Conservation (phyloP, 805 yeast species). For the Tetrapisispora fleetii region DNA sequence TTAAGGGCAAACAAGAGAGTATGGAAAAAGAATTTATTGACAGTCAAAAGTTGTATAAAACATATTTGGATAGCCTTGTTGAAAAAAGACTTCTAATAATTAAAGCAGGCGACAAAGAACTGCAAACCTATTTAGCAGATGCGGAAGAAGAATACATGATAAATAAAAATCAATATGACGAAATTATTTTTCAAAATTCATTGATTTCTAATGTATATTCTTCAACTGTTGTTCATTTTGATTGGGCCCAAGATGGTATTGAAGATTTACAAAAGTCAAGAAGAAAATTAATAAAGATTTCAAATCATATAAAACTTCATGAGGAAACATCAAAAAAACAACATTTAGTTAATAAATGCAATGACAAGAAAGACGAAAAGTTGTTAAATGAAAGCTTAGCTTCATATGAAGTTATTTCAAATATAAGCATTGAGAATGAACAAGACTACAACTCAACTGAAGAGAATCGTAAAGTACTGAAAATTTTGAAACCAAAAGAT, state of each 20-base stretch:
- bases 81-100: conserved; percentile 33
- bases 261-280: conserved; percentile 66
- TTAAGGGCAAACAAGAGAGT: conserved; percentile 10
- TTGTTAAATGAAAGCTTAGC: conserved; percentile 9
- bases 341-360: neutral
- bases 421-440: conserved; percentile 28
- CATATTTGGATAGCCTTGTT: conserved; percentile 26
- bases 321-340: neutral
- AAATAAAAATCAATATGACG: conserved; percentile 38
- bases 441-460: conserved; percentile 36
- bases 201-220: conserved; percentile 37
- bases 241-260: conserved; percentile 51
- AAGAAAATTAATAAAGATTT: conserved; percentile 33
- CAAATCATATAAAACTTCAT: neutral
- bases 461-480: conserved; percentile 61
- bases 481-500: conserved; percentile 63
- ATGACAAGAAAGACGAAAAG: conserved; percentile 7
- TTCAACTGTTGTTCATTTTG: conserved; percentile 14
- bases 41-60: conserved; percentile 5
- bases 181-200: conserved; percentile 38
- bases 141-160: conserved; percentile 33
- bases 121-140: conserved; percentile 52
- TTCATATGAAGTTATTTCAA: conserved; percentile 40
- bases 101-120: conserved; percentile 38
- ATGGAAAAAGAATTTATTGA: conserved; percentile 9